phyloP scores from a whole-genome alignment of 805 yeast genomes.

The Saccharomyces kudriavzevii region DNA sequence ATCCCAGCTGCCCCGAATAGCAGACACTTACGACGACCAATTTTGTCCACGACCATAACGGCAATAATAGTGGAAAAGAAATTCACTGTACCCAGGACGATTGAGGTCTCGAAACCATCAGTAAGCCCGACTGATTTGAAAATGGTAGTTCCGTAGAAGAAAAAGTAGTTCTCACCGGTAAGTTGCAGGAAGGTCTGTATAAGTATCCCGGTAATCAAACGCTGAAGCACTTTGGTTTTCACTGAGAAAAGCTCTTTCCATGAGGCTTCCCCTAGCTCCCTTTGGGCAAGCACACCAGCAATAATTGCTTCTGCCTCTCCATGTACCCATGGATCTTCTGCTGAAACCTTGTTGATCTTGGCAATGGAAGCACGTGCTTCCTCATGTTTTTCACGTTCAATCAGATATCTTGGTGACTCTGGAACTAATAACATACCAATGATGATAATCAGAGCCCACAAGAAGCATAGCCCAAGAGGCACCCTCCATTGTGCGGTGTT shows the following conservation, averaged over 20 bases:
- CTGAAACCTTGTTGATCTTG: conserved; percentile 40
- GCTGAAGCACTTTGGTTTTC: conserved; percentile 47
- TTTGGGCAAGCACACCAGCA: conserved; percentile 51
- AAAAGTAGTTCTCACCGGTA: conserved; percentile 59
- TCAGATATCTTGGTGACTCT: conserved; percentile 54
- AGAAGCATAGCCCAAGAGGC: conserved; percentile 44
- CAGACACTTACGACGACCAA: conserved; percentile 45
- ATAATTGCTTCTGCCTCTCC: conserved; percentile 41
- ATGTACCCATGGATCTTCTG: conserved; percentile 40
- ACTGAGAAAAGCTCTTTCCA: conserved; percentile 43
- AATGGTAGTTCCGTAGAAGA: conserved; percentile 57
- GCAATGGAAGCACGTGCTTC: conserved; percentile 52
- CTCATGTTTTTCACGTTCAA: conserved; percentile 45
- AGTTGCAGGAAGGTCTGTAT: conserved; percentile 60
- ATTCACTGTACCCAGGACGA: conserved; percentile 52
- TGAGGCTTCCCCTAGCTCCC: conserved; percentile 49
- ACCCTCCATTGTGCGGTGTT: conserved; percentile 45
- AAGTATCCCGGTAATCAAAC: conserved; percentile 43
- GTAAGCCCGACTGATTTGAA: conserved; percentile 53
- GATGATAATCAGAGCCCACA: conserved; percentile 36
- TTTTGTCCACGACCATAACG: conserved; percentile 43
- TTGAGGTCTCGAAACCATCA: conserved; percentile 54
- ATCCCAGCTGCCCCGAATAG: conserved; percentile 44
- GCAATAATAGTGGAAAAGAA: conserved; percentile 49
- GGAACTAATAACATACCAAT: conserved; percentile 55